These are phyloP conservation scores for Nannizziopsis barbatae DNA, from an alignment of 2,329 filamentous ascomycete species.

Conservation along the genomic window DNA sequence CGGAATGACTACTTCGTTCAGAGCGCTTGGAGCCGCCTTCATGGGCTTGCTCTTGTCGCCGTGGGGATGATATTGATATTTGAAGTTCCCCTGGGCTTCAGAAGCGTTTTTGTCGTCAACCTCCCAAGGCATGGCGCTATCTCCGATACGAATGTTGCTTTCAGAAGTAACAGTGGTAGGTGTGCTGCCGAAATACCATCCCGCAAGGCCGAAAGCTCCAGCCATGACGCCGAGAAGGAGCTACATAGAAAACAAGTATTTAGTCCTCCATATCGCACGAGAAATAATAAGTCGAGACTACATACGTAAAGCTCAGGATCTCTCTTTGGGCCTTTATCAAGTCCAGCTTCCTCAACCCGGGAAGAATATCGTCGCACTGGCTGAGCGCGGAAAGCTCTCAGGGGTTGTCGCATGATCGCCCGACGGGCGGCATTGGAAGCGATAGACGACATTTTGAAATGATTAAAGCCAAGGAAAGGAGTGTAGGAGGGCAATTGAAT, in stretches of 20 bases:
- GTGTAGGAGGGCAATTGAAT: constrained; percentile 1
- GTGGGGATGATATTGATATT: constrained; percentile 73
- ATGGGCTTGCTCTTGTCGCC: constrained; percentile 64
- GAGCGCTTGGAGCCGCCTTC: constrained; percentile 83
- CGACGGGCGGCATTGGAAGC: constrained; percentile 33
- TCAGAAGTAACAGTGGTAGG: constrained; percentile 81
- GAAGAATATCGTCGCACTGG: constrained; percentile 31
- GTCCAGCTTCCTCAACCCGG: constrained; percentile 39
- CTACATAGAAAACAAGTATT: constrained; percentile 38
- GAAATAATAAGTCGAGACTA: constrained; percentile 1
- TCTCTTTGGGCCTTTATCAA: constrained; percentile 54
- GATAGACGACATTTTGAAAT: constrained; percentile 31
- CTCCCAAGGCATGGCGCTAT: constrained; percentile 85
- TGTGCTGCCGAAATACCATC: constrained; percentile 67
- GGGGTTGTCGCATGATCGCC: constrained; percentile 32
- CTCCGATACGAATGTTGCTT: constrained; percentile 59
- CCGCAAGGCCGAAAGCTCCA: constrained; percentile 73
- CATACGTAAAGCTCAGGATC: constrained; percentile 67
- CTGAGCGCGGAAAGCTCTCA: constrained; percentile 32
- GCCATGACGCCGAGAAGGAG: constrained; percentile 87
- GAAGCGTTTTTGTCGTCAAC: constrained; percentile 49
- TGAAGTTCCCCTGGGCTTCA: constrained; percentile 47
- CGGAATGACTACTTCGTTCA: constrained; percentile 90
- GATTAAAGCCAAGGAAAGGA: background rate
- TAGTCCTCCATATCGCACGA: background rate